These are phyloP conservation scores for Cyclotella baltica DNA, from an alignment of 108 stramenopile genomes.

Conservation along the genomic window DNA sequence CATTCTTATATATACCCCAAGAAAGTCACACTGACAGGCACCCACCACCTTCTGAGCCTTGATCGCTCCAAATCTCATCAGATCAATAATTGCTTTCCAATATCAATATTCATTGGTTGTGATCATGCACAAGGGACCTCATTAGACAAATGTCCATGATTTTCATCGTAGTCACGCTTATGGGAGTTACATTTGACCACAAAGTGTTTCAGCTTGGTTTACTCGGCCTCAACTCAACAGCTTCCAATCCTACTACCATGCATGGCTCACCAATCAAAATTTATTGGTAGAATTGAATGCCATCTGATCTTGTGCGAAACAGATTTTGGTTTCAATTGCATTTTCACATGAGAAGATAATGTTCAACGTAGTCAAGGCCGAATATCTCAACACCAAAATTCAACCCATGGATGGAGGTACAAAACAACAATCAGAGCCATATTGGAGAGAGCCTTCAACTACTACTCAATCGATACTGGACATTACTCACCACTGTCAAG, in stretches of 20 bases:
- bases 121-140: slow-evolving; percentile 8
- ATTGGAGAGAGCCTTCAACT: background rate
- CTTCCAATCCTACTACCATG: background rate
- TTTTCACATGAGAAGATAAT: slow-evolving; percentile 4
- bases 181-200: background rate
- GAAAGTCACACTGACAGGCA: background rate
- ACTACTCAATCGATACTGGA: slow-evolving; percentile 12
- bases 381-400: background rate
- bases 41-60: too few species aligned
- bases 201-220: background rate
- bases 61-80: background rate
- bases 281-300: background rate
- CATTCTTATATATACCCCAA: slow-evolving; percentile 18
- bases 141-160: background rate
- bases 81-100: background rate
- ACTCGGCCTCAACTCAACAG: slow-evolving; percentile 1
- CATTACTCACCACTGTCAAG: slow-evolving; percentile 12
- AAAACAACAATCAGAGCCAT: slow-evolving; percentile 16
- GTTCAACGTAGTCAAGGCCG: background rate
- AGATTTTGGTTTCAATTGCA: background rate
- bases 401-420: slow-evolving; percentile 18
- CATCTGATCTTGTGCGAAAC: slow-evolving; percentile 6
- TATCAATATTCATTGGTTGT: background rate
- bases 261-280: slow-evolving; percentile 3
- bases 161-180: background rate